phyloP scores from a whole-genome alignment of 2,329 filamentous ascomycete genomes.

The Colletotrichum australisinense region DNA sequence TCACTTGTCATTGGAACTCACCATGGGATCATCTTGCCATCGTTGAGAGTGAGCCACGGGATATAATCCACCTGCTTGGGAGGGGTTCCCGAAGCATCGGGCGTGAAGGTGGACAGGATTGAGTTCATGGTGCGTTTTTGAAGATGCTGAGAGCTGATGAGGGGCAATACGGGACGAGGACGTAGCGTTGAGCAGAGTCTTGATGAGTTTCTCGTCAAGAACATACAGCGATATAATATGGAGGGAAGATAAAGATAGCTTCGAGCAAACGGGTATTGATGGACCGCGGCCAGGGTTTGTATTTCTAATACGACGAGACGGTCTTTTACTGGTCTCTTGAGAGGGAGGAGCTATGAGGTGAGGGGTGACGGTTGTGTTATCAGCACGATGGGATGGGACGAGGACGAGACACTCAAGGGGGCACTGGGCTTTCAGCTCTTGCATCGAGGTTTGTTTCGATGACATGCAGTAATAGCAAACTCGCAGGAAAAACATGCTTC shows the following conservation, averaged over 20 bases:
- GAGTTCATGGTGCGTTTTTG: constrained; percentile 53
- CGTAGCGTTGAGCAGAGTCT: constrained; percentile 18
- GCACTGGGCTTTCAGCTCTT: not conserved
- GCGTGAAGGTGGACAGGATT: constrained; percentile 50
- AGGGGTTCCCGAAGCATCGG: constrained; percentile 51
- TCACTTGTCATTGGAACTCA: too few relatives aligned
- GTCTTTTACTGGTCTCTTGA: not conserved
- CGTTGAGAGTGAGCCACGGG: constrained; percentile 76
- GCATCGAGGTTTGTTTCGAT: not conserved
- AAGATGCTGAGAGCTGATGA: not conserved
- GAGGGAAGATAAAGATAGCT: not conserved
- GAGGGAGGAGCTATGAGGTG: not conserved
- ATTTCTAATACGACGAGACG: constrained; percentile 23
- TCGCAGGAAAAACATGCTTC: not conserved
- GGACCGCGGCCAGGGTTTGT: not conserved
- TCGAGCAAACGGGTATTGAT: not conserved
- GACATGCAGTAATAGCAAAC: constrained; percentile 11
- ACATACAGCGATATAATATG: not conserved
- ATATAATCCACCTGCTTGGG: constrained; percentile 57
- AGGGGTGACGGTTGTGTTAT: not conserved
- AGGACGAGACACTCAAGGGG: not conserved
- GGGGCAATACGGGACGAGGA: constrained; percentile 4
- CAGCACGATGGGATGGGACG: constrained; percentile 13
- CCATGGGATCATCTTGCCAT: constrained; percentile 80
- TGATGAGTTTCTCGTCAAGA: not conserved